Evolutionary conservation across 345 rosid genomes (phyloP).

Genomic region (Hibiscus mutabilis): DNA sequence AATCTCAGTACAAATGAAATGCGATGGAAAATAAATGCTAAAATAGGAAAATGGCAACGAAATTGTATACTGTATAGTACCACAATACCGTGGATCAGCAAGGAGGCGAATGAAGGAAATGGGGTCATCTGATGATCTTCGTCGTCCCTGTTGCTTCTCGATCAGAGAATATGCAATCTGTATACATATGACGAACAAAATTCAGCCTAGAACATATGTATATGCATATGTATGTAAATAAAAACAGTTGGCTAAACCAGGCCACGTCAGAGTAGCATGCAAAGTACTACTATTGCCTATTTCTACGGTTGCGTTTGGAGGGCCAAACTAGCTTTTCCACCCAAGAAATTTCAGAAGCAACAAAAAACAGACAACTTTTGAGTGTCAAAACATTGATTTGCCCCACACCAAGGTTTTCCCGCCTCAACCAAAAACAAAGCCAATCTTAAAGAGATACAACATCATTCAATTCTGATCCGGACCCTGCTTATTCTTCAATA

Average conservation of each 20-base stretch:
- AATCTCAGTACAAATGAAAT: neutral
- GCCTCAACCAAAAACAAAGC: too few species aligned
- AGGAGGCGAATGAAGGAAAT: constrained; percentile 91
- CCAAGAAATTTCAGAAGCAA: too few species aligned
- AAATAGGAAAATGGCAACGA: constrained; percentile 22
- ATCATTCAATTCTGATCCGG: neutral
- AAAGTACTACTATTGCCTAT: neutral
- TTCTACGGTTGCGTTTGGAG: too few species aligned
- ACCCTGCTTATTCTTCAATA: neutral
- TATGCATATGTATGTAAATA: neutral
- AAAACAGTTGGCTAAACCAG: neutral
- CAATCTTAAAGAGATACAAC: neutral
- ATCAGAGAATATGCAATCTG: constrained; percentile 86
- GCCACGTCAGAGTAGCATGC: neutral
- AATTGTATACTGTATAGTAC: constrained; percentile 40
- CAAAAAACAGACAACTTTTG: too few species aligned
- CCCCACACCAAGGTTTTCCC: too few species aligned
- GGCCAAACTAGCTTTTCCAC: too few species aligned
- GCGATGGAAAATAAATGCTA: neutral
- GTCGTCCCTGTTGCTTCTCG: constrained; percentile 78
- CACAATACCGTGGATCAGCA: constrained; percentile 93
- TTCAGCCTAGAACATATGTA: neutral
- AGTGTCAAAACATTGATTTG: too few species aligned
- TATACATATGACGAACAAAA: neutral
- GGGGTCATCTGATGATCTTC: constrained; percentile 54